phyloP scores from a whole-genome alignment of 1,284 basidiomycete species.

The Malassezia vespertilionis region DNA sequence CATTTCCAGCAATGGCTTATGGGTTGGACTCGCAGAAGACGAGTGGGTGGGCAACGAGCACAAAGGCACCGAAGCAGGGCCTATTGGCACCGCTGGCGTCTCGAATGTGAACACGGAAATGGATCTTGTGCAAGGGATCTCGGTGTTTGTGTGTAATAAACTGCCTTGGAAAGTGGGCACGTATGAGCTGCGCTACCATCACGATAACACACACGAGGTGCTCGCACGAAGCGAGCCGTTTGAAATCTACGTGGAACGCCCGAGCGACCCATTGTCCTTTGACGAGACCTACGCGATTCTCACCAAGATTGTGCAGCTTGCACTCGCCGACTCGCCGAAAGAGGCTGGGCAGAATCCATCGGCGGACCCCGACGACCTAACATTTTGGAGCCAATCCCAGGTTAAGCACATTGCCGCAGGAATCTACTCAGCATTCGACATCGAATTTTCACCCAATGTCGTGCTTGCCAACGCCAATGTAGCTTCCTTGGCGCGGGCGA shows the following conservation, averaged over 20 bases:
- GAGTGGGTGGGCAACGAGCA: constrained; percentile 78
- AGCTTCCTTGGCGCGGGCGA: constrained; percentile 60
- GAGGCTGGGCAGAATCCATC: neutral
- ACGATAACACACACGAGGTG: constrained; percentile 76
- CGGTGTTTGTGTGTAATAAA: constrained; percentile 47
- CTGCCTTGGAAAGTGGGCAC: constrained; percentile 74
- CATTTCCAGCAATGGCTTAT: constrained; percentile 76
- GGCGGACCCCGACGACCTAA: constrained; percentile 75
- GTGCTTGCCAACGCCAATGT: constrained; percentile 87
- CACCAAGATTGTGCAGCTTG: constrained; percentile 61
- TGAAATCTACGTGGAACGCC: constrained; percentile 71
- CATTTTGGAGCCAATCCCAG: constrained; percentile 79
- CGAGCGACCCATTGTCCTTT: constrained; percentile 54
- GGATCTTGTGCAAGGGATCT: constrained; percentile 11
- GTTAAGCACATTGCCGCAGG: constrained; percentile 71
- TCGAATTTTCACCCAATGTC: constrained; percentile 79
- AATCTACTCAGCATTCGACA: constrained; percentile 67
- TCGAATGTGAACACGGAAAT: constrained; percentile 1
- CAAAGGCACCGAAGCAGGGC: constrained; percentile 29
- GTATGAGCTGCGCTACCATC: constrained; percentile 64
- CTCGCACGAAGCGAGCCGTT: constrained; percentile 71
- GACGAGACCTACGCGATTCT: constrained; percentile 55
- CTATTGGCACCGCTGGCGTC: constrained; percentile 1
- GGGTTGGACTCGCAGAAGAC: constrained; percentile 79
- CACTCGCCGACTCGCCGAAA: constrained; percentile 51